Evolutionary conservation across 176 grass and related monocot species (phyloP).

Genomic region (Otatea glauca): DNA sequence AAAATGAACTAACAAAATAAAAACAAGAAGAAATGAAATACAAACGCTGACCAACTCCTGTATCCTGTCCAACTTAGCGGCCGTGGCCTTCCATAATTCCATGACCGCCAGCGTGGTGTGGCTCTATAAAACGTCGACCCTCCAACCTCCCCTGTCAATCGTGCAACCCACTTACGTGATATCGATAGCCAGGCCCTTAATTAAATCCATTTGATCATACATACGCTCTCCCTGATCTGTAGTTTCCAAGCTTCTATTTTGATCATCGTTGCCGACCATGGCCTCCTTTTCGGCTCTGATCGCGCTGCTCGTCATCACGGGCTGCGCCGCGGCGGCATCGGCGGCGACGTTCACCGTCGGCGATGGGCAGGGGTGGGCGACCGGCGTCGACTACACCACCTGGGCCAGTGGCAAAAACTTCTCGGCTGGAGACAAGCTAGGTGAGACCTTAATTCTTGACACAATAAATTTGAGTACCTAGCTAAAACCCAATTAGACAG

Average conservation of each 20-base stretch:
- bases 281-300: conserved; percentile 50
- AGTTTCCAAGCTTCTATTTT: background rate
- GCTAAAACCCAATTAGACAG: background rate
- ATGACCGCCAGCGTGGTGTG: background rate
- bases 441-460: conserved; percentile 41
- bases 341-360: conserved; percentile 60
- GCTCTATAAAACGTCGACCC: conserved; percentile 49
- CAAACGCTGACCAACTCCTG: background rate
- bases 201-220: background rate
- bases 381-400: conserved; percentile 17
- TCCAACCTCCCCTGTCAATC: conserved; percentile 24
- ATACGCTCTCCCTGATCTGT: background rate
- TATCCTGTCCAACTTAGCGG: conserved; percentile 1
- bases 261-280: conserved; percentile 30
- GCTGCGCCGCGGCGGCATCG: conserved; percentile 46
- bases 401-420: conserved; percentile 60
- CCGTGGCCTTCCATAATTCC: background rate
- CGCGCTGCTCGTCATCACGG: conserved; percentile 54
- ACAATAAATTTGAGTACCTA: background rate
- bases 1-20: background rate
- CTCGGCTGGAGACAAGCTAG: conserved; percentile 49
- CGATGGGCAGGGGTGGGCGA: conserved; percentile 49
- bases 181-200: background rate
- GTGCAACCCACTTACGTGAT: conserved; percentile 11
- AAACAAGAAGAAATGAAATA: background rate